A percentile compares a stretch with the other conserved stretches of the same genome.
Conservation (phyloP, 2,329 filamentous ascomycete genomes). For the Fonsecaea pedrosoi region DNA sequence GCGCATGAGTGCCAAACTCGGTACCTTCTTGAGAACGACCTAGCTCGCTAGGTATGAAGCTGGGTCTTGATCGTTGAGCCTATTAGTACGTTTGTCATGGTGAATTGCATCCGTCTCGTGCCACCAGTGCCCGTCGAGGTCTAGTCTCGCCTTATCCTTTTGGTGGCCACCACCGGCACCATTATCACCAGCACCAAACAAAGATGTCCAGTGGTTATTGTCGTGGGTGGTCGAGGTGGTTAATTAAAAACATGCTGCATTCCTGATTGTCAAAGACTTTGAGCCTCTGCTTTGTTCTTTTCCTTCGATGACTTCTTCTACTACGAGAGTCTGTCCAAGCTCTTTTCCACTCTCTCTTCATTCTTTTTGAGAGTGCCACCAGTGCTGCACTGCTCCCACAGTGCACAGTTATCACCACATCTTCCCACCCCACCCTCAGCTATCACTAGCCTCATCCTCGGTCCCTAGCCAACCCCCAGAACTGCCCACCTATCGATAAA, state of each 20-base stretch:
- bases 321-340: not conserved
- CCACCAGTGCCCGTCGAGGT: not conserved
- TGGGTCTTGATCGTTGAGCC: slow-evolving; percentile 11
- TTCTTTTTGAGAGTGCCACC: not conserved
- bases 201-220: not conserved
- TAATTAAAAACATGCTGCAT: not conserved
- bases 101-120: not conserved
- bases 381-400: not conserved
- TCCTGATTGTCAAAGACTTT: not conserved
- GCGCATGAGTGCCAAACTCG: too few relatives aligned
- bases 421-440: not conserved
- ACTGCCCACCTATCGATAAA: not conserved
- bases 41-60: too few relatives aligned
- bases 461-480: not conserved
- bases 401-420: not conserved
- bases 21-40: too few relatives aligned
- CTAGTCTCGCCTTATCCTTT: too few relatives aligned
- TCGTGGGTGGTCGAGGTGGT: too few relatives aligned
- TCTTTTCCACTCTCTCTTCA: not conserved
- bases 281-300: not conserved
- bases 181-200: not conserved
- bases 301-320: not conserved
- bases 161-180: not conserved
- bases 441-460: not conserved
- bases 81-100: not conserved